Percentiles rank a stretch among this genome's conserved stretches.
phyloP scores from a whole-genome alignment of 495 filamentous ascomycete species.

The Neurospora pannonica region DNA sequence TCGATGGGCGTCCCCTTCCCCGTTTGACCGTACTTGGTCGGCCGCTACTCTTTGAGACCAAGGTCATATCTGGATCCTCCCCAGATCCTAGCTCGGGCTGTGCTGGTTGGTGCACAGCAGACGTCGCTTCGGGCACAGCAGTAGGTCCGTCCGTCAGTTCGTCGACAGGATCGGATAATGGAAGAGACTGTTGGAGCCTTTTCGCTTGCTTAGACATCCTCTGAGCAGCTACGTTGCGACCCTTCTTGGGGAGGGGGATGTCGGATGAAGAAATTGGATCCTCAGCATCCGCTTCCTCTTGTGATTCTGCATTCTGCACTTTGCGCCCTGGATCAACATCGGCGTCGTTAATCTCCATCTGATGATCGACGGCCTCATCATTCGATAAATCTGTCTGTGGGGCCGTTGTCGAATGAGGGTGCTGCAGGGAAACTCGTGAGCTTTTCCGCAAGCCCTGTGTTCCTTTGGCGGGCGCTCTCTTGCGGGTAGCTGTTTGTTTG shows the following conservation, averaged over 20 bases:
- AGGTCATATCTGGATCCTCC: constrained; percentile 32
- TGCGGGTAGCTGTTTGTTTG: constrained; percentile 19
- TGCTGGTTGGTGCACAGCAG: constrained; percentile 15
- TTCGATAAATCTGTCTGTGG: constrained; percentile 33
- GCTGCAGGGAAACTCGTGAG: constrained; percentile 40
- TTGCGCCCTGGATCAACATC: constrained; percentile 36
- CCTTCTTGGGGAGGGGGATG: constrained; percentile 29
- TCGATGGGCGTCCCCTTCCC: constrained; percentile 20
- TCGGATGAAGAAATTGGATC: neutral
- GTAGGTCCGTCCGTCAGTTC: constrained; percentile 13
- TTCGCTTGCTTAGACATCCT: constrained; percentile 38
- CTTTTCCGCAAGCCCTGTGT: constrained; percentile 42
- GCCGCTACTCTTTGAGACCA: constrained; percentile 21
- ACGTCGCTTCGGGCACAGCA: constrained; percentile 11
- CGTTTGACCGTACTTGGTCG: constrained; percentile 25
- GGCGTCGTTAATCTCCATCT: constrained; percentile 41
- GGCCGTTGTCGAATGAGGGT: constrained; percentile 26
- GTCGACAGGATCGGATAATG: constrained; percentile 9
- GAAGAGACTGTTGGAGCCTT: constrained; percentile 27
- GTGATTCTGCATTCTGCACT: constrained; percentile 28
- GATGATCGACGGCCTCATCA: constrained; percentile 62
- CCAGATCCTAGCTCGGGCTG: constrained; percentile 20
- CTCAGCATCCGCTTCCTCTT: constrained; percentile 24
- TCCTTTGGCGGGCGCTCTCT: constrained; percentile 22
- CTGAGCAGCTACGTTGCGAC: constrained; percentile 33